These are phyloP conservation scores for Polysphondylium violaceum DNA, from an alignment of 78 protist species.

Conservation along the genomic window DNA sequence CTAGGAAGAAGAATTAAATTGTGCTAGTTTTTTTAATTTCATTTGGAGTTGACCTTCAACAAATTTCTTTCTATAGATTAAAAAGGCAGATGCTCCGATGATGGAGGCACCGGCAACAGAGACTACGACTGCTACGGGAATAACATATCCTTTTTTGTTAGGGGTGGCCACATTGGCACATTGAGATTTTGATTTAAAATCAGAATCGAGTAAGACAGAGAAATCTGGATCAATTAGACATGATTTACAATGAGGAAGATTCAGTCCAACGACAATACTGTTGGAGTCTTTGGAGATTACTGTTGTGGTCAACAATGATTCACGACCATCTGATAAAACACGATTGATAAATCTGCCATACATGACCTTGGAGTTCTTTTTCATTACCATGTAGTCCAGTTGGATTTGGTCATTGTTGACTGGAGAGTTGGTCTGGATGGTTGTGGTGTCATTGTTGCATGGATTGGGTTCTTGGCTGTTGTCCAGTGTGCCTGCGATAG, in stretches of 20 bases:
- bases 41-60: neutral
- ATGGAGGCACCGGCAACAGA: neutral
- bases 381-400: neutral
- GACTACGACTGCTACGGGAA: constrained; percentile 5
- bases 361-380: neutral
- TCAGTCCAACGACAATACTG: neutral
- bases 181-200: neutral
- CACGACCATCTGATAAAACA: neutral
- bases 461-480: neutral
- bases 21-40: neutral
- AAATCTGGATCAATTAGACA: constrained; percentile 15
- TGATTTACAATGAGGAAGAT: neutral
- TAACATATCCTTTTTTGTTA: neutral
- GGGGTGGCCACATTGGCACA: too few species aligned
- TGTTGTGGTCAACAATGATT: neutral
- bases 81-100: neutral
- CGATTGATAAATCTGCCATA: neutral
- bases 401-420: neutral
- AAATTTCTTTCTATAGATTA: constrained; percentile 7
- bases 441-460: neutral
- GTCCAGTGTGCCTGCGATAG: too few species aligned
- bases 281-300: neutral
- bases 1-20: too few species aligned
- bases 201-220: neutral
- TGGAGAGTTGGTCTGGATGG: neutral